phyloP scores from a whole-genome alignment of 495 filamentous ascomycete species.

The Penicillium herquei region DNA sequence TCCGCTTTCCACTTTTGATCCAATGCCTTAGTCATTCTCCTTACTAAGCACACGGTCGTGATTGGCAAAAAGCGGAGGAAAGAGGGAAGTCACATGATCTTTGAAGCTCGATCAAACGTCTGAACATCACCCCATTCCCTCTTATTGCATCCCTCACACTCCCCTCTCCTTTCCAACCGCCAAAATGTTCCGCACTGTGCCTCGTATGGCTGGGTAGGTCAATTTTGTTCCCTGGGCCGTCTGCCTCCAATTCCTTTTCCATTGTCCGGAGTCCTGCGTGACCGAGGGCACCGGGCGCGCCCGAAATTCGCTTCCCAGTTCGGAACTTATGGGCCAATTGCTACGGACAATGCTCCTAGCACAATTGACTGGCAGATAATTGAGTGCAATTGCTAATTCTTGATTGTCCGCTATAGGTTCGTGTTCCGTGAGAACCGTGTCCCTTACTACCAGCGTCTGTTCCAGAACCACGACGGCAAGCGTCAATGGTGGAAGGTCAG shows the following conservation, averaged over 20 bases:
- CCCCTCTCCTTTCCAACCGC: conserved; percentile 32
- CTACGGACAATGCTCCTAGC: conserved; percentile 10
- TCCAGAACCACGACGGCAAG: conserved; percentile 77
- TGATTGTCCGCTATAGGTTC: conserved; percentile 44
- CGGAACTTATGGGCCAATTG: conserved; percentile 17
- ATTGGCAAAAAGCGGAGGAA: conserved; percentile 31
- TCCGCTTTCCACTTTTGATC: neutral
- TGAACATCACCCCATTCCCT: conserved; percentile 35
- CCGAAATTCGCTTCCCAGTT: conserved; percentile 19
- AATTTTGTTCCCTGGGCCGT: neutral
- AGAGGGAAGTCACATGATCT: conserved; percentile 35
- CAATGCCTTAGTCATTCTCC: conserved; percentile 9
- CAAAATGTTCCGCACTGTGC: conserved; percentile 49
- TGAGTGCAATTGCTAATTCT: conserved; percentile 12
- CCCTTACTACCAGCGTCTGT: conserved; percentile 75
- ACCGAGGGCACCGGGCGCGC: conserved; percentile 10
- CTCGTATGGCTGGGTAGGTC: conserved; percentile 49
- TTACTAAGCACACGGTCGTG: conserved; percentile 25
- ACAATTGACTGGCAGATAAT: neutral
- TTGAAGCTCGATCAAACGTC: conserved; percentile 28
- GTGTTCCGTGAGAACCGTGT: conserved; percentile 85
- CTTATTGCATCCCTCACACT: conserved; percentile 22
- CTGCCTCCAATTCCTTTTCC: conserved; percentile 2
- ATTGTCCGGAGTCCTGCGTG: conserved; percentile 4
- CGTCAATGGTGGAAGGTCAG: conserved; percentile 87